A percentile compares a stretch with the other conserved stretches of the same genome.
These are phyloP conservation scores for Myriosclerotinia scirpicola DNA, from an alignment of 2,329 filamentous ascomycete species.

Conservation along the genomic window DNA sequence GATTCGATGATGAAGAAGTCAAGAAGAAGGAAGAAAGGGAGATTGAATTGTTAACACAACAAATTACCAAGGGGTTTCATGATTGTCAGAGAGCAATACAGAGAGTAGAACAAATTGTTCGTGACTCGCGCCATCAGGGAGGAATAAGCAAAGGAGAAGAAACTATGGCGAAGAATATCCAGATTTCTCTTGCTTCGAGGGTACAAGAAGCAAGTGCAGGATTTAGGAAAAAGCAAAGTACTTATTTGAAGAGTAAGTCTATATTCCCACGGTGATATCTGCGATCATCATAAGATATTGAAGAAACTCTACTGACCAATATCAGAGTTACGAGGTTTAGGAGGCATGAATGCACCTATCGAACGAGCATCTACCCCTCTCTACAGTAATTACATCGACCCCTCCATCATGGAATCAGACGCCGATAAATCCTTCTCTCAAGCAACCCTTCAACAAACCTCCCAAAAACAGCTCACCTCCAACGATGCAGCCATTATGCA, in stretches of 20 bases:
- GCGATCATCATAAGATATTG: background rate
- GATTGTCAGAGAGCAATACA: slow-evolving; percentile 87
- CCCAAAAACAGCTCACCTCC: slow-evolving; percentile 62
- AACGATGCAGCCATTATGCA: slow-evolving; percentile 86
- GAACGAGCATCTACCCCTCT: slow-evolving; percentile 56
- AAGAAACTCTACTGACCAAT: slow-evolving; percentile 27
- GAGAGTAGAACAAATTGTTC: slow-evolving; percentile 82
- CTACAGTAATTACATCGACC: slow-evolving; percentile 67
- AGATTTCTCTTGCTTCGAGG: slow-evolving; percentile 82
- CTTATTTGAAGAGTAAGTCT: slow-evolving; percentile 82
- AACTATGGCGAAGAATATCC: slow-evolving; percentile 93
- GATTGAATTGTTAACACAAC: slow-evolving; percentile 87
- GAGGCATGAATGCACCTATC: slow-evolving; percentile 56
- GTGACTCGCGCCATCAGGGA: slow-evolving; percentile 71
- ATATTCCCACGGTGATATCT: background rate
- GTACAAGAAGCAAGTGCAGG: slow-evolving; percentile 89
- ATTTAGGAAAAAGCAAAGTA: slow-evolving; percentile 96
- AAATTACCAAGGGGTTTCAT: slow-evolving; percentile 86
- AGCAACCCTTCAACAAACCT: slow-evolving; percentile 77
- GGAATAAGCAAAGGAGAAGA: slow-evolving; percentile 80
- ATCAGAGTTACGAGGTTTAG: slow-evolving; percentile 71
- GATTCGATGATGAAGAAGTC: slow-evolving; percentile 92
- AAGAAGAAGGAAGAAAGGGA: slow-evolving; percentile 84
- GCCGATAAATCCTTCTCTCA: slow-evolving; percentile 91
- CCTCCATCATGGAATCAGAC: slow-evolving; percentile 88